These are phyloP conservation scores for Carpinus viminea DNA, from an alignment of 306 rosid species.

Conservation along the genomic window DNA sequence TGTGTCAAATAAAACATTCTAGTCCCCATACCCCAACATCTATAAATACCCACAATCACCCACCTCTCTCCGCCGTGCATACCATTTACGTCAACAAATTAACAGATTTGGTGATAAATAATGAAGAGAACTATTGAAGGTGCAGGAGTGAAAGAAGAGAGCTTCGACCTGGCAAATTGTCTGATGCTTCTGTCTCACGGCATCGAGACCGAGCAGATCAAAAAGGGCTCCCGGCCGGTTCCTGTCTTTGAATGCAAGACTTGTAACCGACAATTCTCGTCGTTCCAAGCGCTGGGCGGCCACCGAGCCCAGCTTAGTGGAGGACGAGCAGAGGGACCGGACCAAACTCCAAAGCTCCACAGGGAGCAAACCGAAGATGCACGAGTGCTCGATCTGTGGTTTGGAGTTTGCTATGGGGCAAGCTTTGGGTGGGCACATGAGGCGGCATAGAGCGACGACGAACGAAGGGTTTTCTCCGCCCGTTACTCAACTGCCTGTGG, in stretches of 20 bases:
- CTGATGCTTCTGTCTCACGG: constrained; percentile 43
- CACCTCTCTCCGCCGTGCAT: not conserved
- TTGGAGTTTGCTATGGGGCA: constrained; percentile 68
- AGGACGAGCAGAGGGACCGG: constrained; percentile 15
- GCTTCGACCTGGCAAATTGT: constrained; percentile 37
- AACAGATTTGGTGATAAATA: not conserved
- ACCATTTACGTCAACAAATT: not conserved
- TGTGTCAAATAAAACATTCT: not conserved
- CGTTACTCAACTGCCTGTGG: constrained; percentile 29
- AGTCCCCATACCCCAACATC: not conserved
- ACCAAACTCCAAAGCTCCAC: constrained; percentile 9
- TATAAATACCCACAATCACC: not conserved
- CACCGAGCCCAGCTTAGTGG: constrained; percentile 68
- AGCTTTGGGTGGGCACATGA: constrained; percentile 92
- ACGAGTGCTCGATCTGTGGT: constrained; percentile 73
- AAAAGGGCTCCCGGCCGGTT: not conserved
- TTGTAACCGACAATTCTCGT: constrained; percentile 66
- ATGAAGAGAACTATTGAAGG: constrained; percentile 56
- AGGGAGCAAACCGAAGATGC: constrained; percentile 40
- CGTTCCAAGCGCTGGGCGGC: constrained; percentile 91
- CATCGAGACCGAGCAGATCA: constrained; percentile 11
- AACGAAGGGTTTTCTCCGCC: constrained; percentile 30
- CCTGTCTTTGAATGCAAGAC: constrained; percentile 70
- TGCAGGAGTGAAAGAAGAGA: not conserved
- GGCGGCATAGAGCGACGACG: constrained; percentile 52